Conservation (phyloP, 2,329 filamentous ascomycete genomes). For the Camillea tinctor region DNA sequence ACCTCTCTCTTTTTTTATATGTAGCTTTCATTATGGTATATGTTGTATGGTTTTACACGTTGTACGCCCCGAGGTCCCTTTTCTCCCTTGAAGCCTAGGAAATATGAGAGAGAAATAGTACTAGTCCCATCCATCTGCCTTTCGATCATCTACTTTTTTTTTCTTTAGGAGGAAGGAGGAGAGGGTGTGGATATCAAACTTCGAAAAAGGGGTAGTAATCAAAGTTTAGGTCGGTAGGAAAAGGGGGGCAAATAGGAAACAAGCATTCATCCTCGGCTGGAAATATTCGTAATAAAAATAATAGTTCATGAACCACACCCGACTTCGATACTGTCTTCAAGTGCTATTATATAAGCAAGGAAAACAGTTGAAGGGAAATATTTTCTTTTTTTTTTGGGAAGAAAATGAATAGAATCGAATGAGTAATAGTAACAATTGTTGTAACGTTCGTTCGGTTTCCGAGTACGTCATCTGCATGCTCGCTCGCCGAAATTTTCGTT, state of each 20-base stretch:
- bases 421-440: background rate
- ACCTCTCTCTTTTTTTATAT: background rate
- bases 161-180: no score
- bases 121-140: background rate
- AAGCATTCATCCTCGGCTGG: no score
- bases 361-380: background rate
- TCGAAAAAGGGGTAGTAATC: no score
- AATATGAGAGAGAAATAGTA: background rate
- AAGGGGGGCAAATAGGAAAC: no score
- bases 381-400: background rate
- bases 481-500: conserved; percentile 15
- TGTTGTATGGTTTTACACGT: background rate
- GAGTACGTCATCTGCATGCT: conserved; percentile 12
- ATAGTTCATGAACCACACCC: no score
- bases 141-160: no score
- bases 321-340: background rate
- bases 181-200: no score
- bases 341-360: background rate
- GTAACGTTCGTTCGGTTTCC: conserved; percentile 9
- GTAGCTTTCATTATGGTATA: background rate
- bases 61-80: background rate
- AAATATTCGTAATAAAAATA: no score
- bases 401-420: conserved; percentile 1
- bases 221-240: no score
- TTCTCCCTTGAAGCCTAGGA: background rate